phyloP scores from a whole-genome alignment of 2,329 filamentous ascomycete species.

The Stemphylium lycopersici region DNA sequence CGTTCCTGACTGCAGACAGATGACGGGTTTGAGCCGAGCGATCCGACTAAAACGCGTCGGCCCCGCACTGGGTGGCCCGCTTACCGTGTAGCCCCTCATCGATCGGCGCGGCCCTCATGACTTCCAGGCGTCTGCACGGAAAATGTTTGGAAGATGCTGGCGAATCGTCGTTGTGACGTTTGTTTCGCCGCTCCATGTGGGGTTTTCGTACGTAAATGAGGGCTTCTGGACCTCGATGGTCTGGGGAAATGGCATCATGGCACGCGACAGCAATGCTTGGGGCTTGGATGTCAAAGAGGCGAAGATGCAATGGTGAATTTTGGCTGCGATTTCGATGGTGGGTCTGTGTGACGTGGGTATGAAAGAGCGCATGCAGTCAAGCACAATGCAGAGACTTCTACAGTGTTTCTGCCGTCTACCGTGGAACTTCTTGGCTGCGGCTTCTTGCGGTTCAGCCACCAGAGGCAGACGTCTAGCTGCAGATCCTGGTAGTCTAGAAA shows the following conservation, averaged over 20 bases:
- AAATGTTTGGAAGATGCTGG: slow-evolving; percentile 21
- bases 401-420: slow-evolving; percentile 15
- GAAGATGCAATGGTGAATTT: slow-evolving; percentile 2
- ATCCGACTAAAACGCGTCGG: slow-evolving; percentile 28
- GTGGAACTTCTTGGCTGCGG: slow-evolving; percentile 32
- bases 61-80: slow-evolving; percentile 21
- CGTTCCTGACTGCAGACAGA: slow-evolving; percentile 3
- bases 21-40: slow-evolving; percentile 26
- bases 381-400: slow-evolving; percentile 16
- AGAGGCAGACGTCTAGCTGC: slow-evolving; percentile 25
- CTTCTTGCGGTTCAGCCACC: slow-evolving; percentile 30
- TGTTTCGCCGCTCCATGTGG: slow-evolving; percentile 4
- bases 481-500: slow-evolving; percentile 35
- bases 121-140: slow-evolving; percentile 24
- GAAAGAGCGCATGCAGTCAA: slow-evolving; percentile 18
- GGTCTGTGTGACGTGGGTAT: slow-evolving; percentile 21
- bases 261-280: slow-evolving; percentile 1
- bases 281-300: slow-evolving; percentile 6
- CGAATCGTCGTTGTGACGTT: slow-evolving; percentile 38
- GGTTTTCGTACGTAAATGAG: slow-evolving; percentile 33
- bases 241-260: slow-evolving; percentile 31
- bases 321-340: slow-evolving; percentile 6
- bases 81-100: slow-evolving; percentile 22
- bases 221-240: slow-evolving; percentile 16
- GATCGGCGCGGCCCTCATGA: slow-evolving; percentile 38